These are phyloP conservation scores for Suillus subluteus DNA, from an alignment of 768 basidiomycete genomes.

Conservation along the genomic window DNA sequence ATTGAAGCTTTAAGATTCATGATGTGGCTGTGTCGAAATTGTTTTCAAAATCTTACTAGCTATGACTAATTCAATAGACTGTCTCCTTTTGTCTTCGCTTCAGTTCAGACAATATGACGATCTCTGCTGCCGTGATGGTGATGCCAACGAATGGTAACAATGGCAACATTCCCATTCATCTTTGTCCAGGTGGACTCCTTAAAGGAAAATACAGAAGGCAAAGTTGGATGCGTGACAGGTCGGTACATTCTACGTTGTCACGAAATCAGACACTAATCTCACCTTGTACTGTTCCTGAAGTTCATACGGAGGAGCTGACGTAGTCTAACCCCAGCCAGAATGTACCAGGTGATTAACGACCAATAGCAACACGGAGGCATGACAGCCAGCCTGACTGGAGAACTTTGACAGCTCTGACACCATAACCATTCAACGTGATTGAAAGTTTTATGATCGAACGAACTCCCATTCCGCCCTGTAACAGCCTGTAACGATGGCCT, in stretches of 20 bases:
- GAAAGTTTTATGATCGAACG: neutral
- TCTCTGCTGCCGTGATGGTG: slow-evolving; percentile 37
- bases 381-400: neutral
- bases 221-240: slow-evolving; percentile 17
- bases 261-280: slow-evolving; percentile 34
- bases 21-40: too few relatives aligned
- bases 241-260: slow-evolving; percentile 10
- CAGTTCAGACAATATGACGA: slow-evolving; percentile 37
- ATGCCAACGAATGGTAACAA: slow-evolving; percentile 4
- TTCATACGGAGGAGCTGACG: slow-evolving; percentile 29
- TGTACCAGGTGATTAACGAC: slow-evolving; percentile 2
- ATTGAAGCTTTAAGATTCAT: too few relatives aligned
- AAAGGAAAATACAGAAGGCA: slow-evolving; percentile 13
- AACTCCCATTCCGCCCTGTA: neutral
- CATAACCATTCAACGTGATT: neutral
- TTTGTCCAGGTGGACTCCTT: slow-evolving; percentile 6
- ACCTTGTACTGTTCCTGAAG: slow-evolving; percentile 64
- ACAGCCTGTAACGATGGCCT: neutral
- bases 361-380: neutral
- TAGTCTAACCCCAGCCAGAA: slow-evolving; percentile 7
- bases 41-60: too few relatives aligned
- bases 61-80: too few relatives aligned
- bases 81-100: slow-evolving; percentile 11
- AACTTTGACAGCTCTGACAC: neutral
- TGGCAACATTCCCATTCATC: slow-evolving; percentile 12